Conservation (phyloP, 225 moss, liverwort and hornwort genomes). For the Pseudisothecium myosuroides region DNA sequence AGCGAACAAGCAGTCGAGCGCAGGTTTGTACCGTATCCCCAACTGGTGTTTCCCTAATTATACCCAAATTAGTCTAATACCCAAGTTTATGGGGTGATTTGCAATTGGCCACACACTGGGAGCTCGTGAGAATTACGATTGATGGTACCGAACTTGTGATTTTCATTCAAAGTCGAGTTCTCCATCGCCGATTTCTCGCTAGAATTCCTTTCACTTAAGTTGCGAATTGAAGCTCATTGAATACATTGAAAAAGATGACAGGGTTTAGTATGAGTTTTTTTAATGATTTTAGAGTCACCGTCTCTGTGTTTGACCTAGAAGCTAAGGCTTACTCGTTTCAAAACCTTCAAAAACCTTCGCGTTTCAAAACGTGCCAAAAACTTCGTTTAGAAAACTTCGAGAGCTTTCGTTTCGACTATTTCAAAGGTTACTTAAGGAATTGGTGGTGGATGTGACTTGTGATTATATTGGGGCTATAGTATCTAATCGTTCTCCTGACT, state of each 20-base stretch:
- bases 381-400: not conserved
- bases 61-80: too few relatives aligned
- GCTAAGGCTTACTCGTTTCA: not conserved
- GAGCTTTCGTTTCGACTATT: not conserved
- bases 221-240: not conserved
- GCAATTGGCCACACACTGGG: not conserved
- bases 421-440: not conserved
- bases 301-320: not conserved
- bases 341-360: not conserved
- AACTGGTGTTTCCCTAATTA: not conserved
- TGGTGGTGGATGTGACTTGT: not conserved
- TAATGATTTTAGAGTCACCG: too few relatives aligned
- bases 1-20: conserved; percentile 1
- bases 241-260: not conserved
- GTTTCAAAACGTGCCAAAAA: not conserved
- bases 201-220: not conserved
- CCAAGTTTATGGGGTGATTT: not conserved
- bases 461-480: not conserved
- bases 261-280: not conserved
- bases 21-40: not conserved
- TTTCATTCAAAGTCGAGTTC: not conserved
- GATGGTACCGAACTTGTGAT: not conserved
- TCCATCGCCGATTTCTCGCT: too few relatives aligned
- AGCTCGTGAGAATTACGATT: not conserved
- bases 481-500: not conserved